Base-by-base conservation (phyloP, 805 yeast genomes). In the Metschnikowia koreensis region DNA sequence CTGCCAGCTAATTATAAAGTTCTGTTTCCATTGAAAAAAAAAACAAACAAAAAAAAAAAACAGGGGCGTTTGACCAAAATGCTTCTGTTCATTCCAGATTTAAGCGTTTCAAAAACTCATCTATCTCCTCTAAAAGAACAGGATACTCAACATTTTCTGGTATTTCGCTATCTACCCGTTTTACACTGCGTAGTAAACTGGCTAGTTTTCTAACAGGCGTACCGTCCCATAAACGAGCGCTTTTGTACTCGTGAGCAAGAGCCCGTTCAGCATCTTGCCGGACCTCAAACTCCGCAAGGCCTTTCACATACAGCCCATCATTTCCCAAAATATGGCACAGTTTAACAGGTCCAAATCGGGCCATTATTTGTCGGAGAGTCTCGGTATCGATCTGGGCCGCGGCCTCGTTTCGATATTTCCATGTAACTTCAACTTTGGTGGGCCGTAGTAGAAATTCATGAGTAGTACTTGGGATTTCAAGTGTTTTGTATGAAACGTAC, bases 211-310 rank as follows among this genome's bases (percentile, higher is more conserved):
- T 55, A 15, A 77, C 71, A 1, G 68, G 70, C 1, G 74, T 62
- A 1, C 69, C 69, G 58, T 79, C 80, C 84, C 84, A 80, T 37
- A 75, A 56, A 13, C 64, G 60, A 9, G 74, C 77, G 31, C 58
- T 59, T 1, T 66, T 63, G 60, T 73, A 81, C 56, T 80, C 74
- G 56, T 80, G 77, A 4, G 54, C 48, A 9, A 66, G 50, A 2
- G 83, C 83, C 29, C 58, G 52, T 1, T 60, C 59, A 2, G 76
- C 70, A 40, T 65, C 64, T 1, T 56, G 60, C 27, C 57, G 52
- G 2, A 59, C 53, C 8, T 50, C 53, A 57, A 61, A 81, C 36
- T 58, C 64, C 2, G 81, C 65, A 0, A 61, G 44, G 0, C 79
- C 83, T 29, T 67, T 62, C 46, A 68, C 72, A 54, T 78, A 78